Base-by-base conservation (phyloP, 148 eudicot genomes). In the Rhododendron mucronatum region DNA sequence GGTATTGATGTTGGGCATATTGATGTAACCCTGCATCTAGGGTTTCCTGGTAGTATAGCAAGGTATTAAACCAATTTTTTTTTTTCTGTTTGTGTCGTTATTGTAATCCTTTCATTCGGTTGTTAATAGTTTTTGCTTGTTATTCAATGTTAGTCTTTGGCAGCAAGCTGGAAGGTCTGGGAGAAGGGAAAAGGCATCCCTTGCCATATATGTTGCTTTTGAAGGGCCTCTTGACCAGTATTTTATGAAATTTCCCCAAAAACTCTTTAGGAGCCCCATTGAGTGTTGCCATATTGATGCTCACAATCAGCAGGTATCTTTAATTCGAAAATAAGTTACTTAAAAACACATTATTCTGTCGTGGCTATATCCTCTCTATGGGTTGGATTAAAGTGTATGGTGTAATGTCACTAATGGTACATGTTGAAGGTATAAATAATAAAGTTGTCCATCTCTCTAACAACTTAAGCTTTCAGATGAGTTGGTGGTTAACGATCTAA, bases 101-200 rank as follows among this genome's bases (percentile, higher is more conserved):
- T 41, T n/a, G 61, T 26, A 67, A 57, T 51, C 15, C 78, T 61
- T 59, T 44, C 53, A 20, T 83, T 79, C 23, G 6, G 13, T 37
- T 85, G 44, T 88, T 85, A 55, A 81, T 30, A 78, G 37, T 79
- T 30, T 84, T 80, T 88, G 28, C 48, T 41, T 33, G 53, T 78
- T 81, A 5, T 74, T 85, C 44, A 28, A 82, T 74, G 48, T 87
- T 87, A 97, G 99, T 87, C 88, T 97, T 47, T 93, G 99, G 99
- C 99, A 97, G 88, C 99, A 97, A 92, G 99, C 98, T 89, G 99
- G 99, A 85, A 92, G 99, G 90, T 93, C 99, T 83, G 99, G 99
- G 78, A 92, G 99, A 89, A 92, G 99, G 87, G 98, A 93, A 89
- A 94, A 90, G 73, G 93, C 95, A 35, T 97, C 99, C 83, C 95